Percentiles rank a stretch among this genome's conserved stretches.
phyloP scores from a whole-genome alignment of 2,329 filamentous ascomycete species.

The Fusarium albidum region DNA sequence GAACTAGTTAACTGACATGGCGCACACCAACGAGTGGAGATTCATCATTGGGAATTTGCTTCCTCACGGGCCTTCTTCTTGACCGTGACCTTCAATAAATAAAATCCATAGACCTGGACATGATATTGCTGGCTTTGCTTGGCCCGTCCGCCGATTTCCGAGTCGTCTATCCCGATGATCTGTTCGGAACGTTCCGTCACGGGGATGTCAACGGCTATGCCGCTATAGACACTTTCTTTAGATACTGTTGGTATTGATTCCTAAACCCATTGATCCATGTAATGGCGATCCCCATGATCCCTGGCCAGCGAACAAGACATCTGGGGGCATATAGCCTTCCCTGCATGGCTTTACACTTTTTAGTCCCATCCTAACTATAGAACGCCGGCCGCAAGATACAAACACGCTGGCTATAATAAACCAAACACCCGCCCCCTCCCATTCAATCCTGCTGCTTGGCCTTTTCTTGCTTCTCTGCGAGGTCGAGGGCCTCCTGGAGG shows the following conservation, averaged over 20 bases:
- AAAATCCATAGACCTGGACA: conserved; percentile 6
- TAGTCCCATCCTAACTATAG: conserved; percentile 15
- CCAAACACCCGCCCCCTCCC: not conserved
- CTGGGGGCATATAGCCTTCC: conserved; percentile 12
- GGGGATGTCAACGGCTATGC: conserved; percentile 1
- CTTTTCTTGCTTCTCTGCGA: conserved; percentile 42
- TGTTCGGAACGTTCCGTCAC: not conserved
- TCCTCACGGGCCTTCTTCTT: conserved; percentile 22
- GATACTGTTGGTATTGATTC: conserved; percentile 3
- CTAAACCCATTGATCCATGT: conserved; percentile 13
- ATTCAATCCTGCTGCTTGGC: conserved; percentile 20
- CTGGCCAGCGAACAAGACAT: conserved; percentile 7
- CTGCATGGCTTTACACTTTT: conserved; percentile 8
- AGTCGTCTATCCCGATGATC: conserved; percentile 7
- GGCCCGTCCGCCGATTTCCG: conserved; percentile 18
- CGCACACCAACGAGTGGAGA: conserved; percentile 13
- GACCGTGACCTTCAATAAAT: conserved; percentile 11
- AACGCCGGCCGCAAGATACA: conserved; percentile 26
- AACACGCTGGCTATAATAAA: conserved; percentile 19
- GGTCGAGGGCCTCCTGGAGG: conserved; percentile 46
- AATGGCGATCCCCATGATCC: conserved; percentile 23
- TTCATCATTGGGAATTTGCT: conserved; percentile 1
- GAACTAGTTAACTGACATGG: not conserved
- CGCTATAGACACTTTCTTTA: not conserved
- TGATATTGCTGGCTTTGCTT: conserved; percentile 5